Conservation (phyloP, 139 green algal genomes). For the Ettlia oleoabundans region DNA sequence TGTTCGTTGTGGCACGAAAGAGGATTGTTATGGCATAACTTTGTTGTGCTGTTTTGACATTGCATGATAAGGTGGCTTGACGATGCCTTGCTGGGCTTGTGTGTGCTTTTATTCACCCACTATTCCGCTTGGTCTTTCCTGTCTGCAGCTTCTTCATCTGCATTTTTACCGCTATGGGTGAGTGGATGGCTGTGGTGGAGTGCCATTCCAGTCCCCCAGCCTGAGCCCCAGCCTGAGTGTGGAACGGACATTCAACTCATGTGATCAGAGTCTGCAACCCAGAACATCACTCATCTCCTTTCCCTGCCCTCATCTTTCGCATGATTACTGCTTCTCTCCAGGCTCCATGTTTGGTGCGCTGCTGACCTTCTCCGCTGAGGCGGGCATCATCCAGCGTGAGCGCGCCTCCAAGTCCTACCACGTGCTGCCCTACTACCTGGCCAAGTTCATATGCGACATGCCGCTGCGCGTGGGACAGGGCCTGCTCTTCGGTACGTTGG, state of each 20-base stretch:
- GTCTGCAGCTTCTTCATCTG: neutral
- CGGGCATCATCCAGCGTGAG: constrained; percentile 43
- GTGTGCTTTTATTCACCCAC: too few relatives aligned
- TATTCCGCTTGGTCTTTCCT: too few relatives aligned
- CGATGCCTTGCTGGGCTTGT: too few relatives aligned
- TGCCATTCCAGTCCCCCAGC: neutral
- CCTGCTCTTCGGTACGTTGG: constrained; percentile 41
- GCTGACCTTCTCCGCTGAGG: constrained; percentile 1
- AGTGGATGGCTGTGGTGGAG: neutral
- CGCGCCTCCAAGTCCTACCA: constrained; percentile 54
- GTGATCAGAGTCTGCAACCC: too few relatives aligned
- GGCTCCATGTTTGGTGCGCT: neutral
- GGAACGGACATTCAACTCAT: too few relatives aligned
- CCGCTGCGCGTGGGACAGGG: constrained; percentile 47
- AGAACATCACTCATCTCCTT: too few relatives aligned
- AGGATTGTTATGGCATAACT: neutral
- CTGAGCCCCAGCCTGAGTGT: neutral
- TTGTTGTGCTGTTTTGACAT: too few relatives aligned
- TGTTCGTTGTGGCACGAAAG: neutral
- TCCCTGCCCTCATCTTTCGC: too few relatives aligned
- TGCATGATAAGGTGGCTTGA: too few relatives aligned
- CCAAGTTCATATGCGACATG: constrained; percentile 53
- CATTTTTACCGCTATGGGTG: neutral
- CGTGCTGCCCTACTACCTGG: constrained; percentile 57
- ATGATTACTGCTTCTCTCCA: neutral